Evolutionary conservation across 192 early-diverging fungal genomes (phyloP), one percentile per base, ranked within the genome.

Genomic region (Geosiphon pyriformis): DNA sequence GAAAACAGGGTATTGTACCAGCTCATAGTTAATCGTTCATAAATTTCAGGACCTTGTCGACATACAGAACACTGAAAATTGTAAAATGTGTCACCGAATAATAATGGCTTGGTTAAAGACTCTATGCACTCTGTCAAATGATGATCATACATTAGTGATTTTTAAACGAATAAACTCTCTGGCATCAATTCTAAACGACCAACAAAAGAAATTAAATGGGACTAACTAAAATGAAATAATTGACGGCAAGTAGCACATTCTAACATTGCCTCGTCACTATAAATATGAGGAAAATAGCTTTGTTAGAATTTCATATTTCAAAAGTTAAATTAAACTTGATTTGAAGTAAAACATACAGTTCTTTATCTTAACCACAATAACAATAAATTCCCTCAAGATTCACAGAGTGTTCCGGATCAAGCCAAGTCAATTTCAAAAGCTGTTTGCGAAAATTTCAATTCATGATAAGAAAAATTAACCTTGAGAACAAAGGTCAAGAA

Each of bases 61-160:
- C 92, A 94, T 2, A 89, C 83, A 17, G 86, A 84, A 71, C 92
- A 94, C 26, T 70, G 76, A 70, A 91, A 94, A 31, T 74, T 80
- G 70, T 85, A 88, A 67, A 92, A 94, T 49, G 68, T 73, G 69
- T 94, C 92, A 12, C 88, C 91, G 33, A 71, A 73, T 8, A 94
- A 70, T 17, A 88, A 71, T 31, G 82, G 85, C 31, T 76, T 76
- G 34, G 78, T 74, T 35, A 86, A 22, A 54, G 76, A 85, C 10
- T 68, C 61, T 0, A 90, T 81, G 66, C 91, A 93, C 29, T 79
- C 87, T 90, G 74, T 11, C 65, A 34, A 53, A 25, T 11, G 29
- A 59, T 10, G 1, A 51, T 31, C 6, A 3, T n/a, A n/a, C n/a
- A n/a, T n/a, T n/a, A n/a, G n/a, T n/a, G n/a, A n/a, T n/a, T n/a